Base-by-base conservation (phyloP, 1,284 basidiomycete genomes). In the Moesziomyces antarcticus region DNA sequence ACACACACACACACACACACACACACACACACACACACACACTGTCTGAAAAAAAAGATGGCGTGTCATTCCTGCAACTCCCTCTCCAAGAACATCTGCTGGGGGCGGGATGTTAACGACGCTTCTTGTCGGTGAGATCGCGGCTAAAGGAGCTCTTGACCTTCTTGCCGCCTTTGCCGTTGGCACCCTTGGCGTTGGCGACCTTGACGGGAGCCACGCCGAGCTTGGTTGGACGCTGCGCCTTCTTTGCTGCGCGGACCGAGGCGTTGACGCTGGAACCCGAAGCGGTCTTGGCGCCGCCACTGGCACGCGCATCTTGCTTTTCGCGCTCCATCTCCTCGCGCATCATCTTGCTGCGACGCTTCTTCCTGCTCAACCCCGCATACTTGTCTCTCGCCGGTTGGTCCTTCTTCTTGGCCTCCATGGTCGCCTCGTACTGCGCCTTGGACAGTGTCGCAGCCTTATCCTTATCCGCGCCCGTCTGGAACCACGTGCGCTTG, bases 401-500 rank as follows among this genome's bases (percentile, higher is more conserved):
- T 5, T 16, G 16, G 0, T 18, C 45, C 21, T 56, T 41, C 40
- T 68, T 61, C 14, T 50, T 54, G 9, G 42, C 46, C 41, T 75
- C 70, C 56, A 82, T 73, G 24, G 73, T 71, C 21, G 74, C 71
- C 24, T 67, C 51, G 53, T 83, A 79, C n/a, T 70, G 62, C 1
- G 64, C 73, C 42, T 72, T 72, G 27, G 66, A 64, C 2, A 72
- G 50, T 3, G 50, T 51, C 7, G 65, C 56, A 5, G 65, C 66
- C 60, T 88, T 86, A 85, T 69, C 57, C 65, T 93, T 98, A 76
- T 97, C 94, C 84, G 91, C 91, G 66, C 89, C 88, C 24, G 88
- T 90, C 85, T 98, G 96, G 89, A 99, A 99, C 97, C 97, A 99
- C 14, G 95, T 97, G 71, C 96, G 88, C 25, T 94, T 93, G 9